phyloP scores from a whole-genome alignment of 106 monocot species.

The Dendrobium chrysotoxum region DNA sequence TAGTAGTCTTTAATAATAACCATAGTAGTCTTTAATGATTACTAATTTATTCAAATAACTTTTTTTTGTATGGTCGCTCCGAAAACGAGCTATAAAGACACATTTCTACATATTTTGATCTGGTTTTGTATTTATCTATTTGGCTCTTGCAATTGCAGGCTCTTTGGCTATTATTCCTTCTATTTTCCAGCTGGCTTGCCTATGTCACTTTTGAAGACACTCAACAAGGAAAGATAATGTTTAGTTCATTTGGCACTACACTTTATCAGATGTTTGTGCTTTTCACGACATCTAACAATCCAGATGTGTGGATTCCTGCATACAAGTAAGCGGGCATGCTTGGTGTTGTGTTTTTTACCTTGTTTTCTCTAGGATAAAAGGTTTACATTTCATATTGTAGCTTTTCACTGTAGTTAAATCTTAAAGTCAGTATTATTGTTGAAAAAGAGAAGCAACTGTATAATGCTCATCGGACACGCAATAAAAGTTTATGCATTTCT shows the following conservation, averaged over 20 bases:
- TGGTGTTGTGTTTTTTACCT: background rate
- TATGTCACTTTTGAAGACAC: conserved; percentile 99
- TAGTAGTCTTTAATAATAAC: background rate
- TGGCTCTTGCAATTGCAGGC: conserved; percentile 46
- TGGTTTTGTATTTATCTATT: conserved; percentile 4
- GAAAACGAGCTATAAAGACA: background rate
- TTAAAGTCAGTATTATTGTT: background rate
- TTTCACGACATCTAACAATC: conserved; percentile 98
- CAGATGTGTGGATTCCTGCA: conserved; percentile 99
- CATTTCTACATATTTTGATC: conserved; percentile 1
- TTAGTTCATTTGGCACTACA: conserved; percentile 72
- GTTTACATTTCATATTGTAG: background rate
- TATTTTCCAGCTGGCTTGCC: conserved; percentile 93
- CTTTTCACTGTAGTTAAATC: background rate
- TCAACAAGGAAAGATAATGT: conserved; percentile 67
- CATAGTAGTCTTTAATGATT: background rate
- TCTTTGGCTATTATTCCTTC: conserved; percentile 69
- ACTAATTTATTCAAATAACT: background rate
- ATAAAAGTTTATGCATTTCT: background rate
- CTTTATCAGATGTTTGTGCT: conserved; percentile 98
- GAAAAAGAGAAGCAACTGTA: background rate
- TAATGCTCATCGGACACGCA: background rate
- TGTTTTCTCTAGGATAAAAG: background rate
- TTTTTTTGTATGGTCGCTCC: background rate
- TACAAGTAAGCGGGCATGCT: conserved; percentile 67